phyloP scores from a whole-genome alignment of 768 basidiomycete genomes.

The Tremella fuciformis region DNA sequence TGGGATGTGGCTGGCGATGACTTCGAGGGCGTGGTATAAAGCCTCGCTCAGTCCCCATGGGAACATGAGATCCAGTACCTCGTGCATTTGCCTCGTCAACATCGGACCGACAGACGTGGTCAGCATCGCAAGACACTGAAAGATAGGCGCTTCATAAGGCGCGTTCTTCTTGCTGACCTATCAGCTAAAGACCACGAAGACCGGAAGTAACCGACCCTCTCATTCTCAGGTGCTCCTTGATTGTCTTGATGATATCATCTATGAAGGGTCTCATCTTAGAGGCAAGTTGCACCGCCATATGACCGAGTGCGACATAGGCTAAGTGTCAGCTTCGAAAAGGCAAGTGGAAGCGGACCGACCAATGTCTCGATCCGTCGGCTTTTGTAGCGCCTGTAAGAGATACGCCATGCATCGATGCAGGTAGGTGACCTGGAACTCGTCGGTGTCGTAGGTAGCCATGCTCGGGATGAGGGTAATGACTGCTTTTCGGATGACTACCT shows the following conservation, averaged over 20 bases:
- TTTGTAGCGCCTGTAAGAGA: slow-evolving; percentile 80
- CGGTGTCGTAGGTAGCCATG: slow-evolving; percentile 88
- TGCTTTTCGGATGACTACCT: slow-evolving; percentile 82
- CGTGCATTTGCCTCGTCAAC: slow-evolving; percentile 90
- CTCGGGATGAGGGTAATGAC: slow-evolving; percentile 95
- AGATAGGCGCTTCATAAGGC: slow-evolving; percentile 88
- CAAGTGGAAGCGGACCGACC: slow-evolving; percentile 56
- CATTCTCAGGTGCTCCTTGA: slow-evolving; percentile 82
- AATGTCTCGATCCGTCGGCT: slow-evolving; percentile 80
- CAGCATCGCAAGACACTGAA: slow-evolving; percentile 96
- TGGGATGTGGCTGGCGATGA: slow-evolving; percentile 80
- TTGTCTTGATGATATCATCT: slow-evolving; percentile 81
- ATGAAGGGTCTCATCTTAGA: slow-evolving; percentile 95
- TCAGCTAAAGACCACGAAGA: no score
- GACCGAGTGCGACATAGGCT: slow-evolving; percentile 96
- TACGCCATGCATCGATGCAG: slow-evolving; percentile 92
- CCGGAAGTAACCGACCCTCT: no score
- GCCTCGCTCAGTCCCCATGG: slow-evolving; percentile 88
- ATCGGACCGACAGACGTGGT: slow-evolving; percentile 93
- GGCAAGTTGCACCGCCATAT: slow-evolving; percentile 83
- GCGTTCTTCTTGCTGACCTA: slow-evolving; percentile 68
- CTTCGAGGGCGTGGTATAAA: slow-evolving; percentile 74
- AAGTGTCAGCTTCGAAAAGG: background rate
- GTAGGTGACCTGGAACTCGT: slow-evolving; percentile 85
- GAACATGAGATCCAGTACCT: slow-evolving; percentile 95